A percentile compares a stretch with the other conserved stretches of the same genome.
These are phyloP conservation scores for Cladosporium phlei DNA, from an alignment of 2,329 filamentous ascomycete genomes.

Conservation along the genomic window DNA sequence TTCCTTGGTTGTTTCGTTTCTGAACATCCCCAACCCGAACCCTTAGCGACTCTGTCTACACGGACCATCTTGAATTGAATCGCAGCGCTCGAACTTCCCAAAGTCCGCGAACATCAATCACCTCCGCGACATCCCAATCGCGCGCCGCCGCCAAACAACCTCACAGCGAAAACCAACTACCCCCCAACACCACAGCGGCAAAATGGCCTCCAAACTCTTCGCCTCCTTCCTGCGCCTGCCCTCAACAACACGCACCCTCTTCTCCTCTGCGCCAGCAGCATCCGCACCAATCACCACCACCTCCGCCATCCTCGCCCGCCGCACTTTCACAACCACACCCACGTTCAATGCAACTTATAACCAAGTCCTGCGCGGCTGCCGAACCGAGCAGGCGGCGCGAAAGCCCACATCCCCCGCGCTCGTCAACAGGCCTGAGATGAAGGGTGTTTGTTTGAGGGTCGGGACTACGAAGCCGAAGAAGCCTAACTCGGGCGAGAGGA, in stretches of 20 bases:
- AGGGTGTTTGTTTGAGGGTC: constrained; percentile 93
- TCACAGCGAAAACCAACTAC: constrained; percentile 1
- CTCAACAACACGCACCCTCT: constrained; percentile 24
- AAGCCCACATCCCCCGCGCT: constrained; percentile 86
- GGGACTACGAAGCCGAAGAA: constrained; percentile 96
- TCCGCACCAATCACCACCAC: constrained; percentile 16
- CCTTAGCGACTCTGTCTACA: too few relatives aligned
- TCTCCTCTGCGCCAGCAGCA: constrained; percentile 18
- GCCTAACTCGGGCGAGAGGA: constrained; percentile 94
- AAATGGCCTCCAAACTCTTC: constrained; percentile 39
- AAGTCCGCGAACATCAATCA: too few relatives aligned
- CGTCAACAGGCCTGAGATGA: constrained; percentile 70
- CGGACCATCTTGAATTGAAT: too few relatives aligned
- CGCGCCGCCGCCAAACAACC: background rate
- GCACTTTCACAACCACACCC: constrained; percentile 36
- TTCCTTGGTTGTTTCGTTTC: too few relatives aligned
- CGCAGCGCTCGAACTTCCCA: too few relatives aligned
- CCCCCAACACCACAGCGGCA: background rate
- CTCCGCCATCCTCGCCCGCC: constrained; percentile 31
- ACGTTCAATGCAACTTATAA: constrained; percentile 44
- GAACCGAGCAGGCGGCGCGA: constrained; percentile 72
- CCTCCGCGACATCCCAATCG: constrained; percentile 8
- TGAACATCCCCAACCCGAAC: too few relatives aligned
- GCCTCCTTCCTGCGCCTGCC: constrained; percentile 35
- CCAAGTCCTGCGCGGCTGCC: constrained; percentile 61